Evolutionary conservation across 345 rosid genomes (phyloP), one percentile per base, ranked within the genome.

Genomic region (Atalantia buxifolia): DNA sequence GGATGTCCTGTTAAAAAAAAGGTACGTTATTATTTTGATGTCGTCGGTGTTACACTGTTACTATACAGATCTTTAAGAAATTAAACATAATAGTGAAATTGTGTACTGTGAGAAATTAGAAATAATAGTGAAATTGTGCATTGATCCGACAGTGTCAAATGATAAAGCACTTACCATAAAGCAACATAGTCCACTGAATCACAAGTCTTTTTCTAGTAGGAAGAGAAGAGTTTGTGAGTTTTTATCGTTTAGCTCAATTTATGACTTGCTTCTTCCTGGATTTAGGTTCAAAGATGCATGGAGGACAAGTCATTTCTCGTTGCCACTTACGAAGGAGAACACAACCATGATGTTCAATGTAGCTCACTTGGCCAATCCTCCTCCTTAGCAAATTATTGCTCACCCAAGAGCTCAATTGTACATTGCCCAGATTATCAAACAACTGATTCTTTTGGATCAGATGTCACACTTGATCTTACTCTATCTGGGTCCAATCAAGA

Each of bases 241-340:
- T 3, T 12, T 45, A 45, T 12, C 16, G 50, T 45, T 45, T 13
- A 3, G 50, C 18, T 45, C 50, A 13, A 45, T 45, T 12, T 13
- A 45, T 45, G 5, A 13, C 4, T 45, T 45, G 18, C 50, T 13
- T 45, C 50, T 13, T 45, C 3, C 4, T 10, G 64, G 21, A 21
- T 77, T 50, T 45, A 86, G 92, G 93, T 90, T 35, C 93, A 90
- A 69, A 83, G 94, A 45, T 83, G 85, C 71, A 36, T 14, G 59
- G 89, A 83, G 53, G 89, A 90, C 75, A n/a, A 56, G 40, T 86
- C 91, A 30, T 1, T 83, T 27, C 65, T 90, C 4, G 77, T 85
- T 9, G 92, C 85, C 64, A 90, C 83, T 0, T 90, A 90, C n/a
- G 92, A 90, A 72, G 94, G 94, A 69, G 83, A 82, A 73, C 94